Evolutionary conservation across 768 basidiomycete species (phyloP), one percentile per base, ranked within the genome.

Genomic region (Collybia mongolica): DNA sequence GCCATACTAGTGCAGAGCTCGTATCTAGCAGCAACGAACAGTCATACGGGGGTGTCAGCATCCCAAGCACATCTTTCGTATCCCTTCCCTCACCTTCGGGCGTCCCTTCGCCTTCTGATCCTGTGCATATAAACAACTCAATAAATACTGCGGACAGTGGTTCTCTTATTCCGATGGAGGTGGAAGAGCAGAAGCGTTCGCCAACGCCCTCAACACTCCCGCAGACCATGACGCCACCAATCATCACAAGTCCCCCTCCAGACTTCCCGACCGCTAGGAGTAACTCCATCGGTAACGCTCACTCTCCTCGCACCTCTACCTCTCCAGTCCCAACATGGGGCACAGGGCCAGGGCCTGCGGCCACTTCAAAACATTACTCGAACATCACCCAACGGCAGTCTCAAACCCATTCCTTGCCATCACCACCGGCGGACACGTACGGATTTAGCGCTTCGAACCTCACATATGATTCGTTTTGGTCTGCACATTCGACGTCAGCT

Each of bases 401-500:
- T 14, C 43, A 38, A 15, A 44, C 58, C 11, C 53, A 49, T 24
- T 23, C 46, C n/a, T 32, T 47, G 19, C 28, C 50, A 12, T 29
- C 52, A 18, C 35, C 44, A 23, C 35, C 38, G 15, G 55, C 52
- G 17, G 63, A 63, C 39, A 60, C 67, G 48, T 62, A 59, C 49
- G 60, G 56, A 39, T 68, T 65, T 52, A 46, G 61, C 18, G 55
- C 53, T n/a, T 62, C 70, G 6, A 61, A 72, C 9, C 65, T 82
- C 39, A 81, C 82, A 2, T 84, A 84, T 55, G 83, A 83, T 58
- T 80, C 79, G 0, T 84, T 83, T 57, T 84, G 81, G 83, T 81
- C 82, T 1, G 72, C 79, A 6, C 80, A 82, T 52, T 65, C 76
- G 35, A 56, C 57, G 1, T 52, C 59, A 29, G 56, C 62, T 2